These are phyloP conservation scores for Vaccinium corymbosum DNA, from an alignment of 148 eudicot genomes.

Conservation along the genomic window DNA sequence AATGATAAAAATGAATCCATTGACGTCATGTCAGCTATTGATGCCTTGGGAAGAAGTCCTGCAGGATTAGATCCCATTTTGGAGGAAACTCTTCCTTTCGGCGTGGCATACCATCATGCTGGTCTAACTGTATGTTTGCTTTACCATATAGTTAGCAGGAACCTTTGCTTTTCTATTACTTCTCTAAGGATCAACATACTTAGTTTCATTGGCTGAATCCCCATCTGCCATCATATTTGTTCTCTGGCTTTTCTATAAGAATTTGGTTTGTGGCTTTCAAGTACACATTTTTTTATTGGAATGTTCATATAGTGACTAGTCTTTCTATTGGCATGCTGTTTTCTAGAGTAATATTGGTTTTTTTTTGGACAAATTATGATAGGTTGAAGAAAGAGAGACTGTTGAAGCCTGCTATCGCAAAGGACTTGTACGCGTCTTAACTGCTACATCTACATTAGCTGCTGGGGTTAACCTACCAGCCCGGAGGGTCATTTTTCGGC, in stretches of 20 bases:
- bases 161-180: not conserved
- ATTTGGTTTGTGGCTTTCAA: slow-evolving; percentile 12
- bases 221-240: not conserved
- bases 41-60: slow-evolving; percentile 79
- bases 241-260: not conserved
- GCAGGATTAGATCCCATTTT: slow-evolving; percentile 91
- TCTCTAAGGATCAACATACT: not conserved
- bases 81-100: slow-evolving; percentile 85
- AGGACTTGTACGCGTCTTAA: slow-evolving; percentile 92
- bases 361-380: slow-evolving; percentile 7
- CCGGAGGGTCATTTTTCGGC: slow-evolving; percentile 94
- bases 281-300: not conserved
- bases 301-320: not conserved
- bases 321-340: not conserved
- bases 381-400: slow-evolving; percentile 97
- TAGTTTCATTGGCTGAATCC: not conserved
- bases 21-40: slow-evolving; percentile 69
- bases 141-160: not conserved
- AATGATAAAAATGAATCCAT: slow-evolving; percentile 49
- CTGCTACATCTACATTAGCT: slow-evolving; percentile 98
- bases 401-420: slow-evolving; percentile 92
- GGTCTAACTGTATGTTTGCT: slow-evolving; percentile 80
- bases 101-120: slow-evolving; percentile 99
- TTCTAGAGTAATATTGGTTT: not conserved
- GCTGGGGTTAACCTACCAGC: slow-evolving; percentile 99